Conservation (phyloP, 257 asterid genomes). For the Solanum dulcamara region DNA sequence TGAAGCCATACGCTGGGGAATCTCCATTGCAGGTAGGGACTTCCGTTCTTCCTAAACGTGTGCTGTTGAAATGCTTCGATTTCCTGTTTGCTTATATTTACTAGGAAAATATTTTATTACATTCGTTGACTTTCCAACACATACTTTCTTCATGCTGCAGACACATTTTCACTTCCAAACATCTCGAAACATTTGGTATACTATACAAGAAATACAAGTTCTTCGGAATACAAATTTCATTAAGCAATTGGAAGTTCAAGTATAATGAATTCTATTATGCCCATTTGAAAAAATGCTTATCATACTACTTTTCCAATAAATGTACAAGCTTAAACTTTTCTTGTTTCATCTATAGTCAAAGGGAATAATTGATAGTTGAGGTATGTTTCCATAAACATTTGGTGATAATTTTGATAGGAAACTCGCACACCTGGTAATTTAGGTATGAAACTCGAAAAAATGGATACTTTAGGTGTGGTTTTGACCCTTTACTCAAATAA, state of each 20-base stretch:
- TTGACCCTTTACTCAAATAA: too few relatives aligned
- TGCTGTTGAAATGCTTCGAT: background rate
- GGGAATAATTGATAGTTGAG: too few relatives aligned
- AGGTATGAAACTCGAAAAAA: too few relatives aligned
- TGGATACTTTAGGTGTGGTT: too few relatives aligned
- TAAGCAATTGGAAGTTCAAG: background rate
- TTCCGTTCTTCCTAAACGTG: background rate
- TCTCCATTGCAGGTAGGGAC: slow-evolving; percentile 26
- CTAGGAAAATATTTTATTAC: background rate
- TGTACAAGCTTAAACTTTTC: background rate
- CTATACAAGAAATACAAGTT: background rate
- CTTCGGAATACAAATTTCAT: background rate
- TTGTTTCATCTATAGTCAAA: background rate
- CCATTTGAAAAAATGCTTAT: background rate
- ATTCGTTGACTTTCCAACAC: background rate
- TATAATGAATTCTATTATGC: background rate
- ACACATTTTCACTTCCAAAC: background rate
- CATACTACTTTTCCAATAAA: background rate
- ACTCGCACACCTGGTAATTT: too few relatives aligned
- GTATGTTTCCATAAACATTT: too few relatives aligned
- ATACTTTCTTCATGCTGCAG: background rate
- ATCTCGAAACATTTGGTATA: background rate
- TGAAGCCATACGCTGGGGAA: slow-evolving; percentile 28
- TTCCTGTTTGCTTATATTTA: background rate
- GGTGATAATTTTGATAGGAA: too few relatives aligned